These are phyloP conservation scores for Prunus persica DNA, from an alignment of 306 rosid genomes.

Conservation along the genomic window Prunus_persica_NCBIv2 NC_034010.1:2004001-2004500, in stretches of 20 bases:
- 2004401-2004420: neutral
- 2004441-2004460: too few relatives aligned
- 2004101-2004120: slow-evolving; percentile 50
- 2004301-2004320: slow-evolving; percentile 58
- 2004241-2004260: slow-evolving; percentile 59
- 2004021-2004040: slow-evolving; percentile 31
- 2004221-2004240: slow-evolving; percentile 43
- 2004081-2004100: slow-evolving; percentile 68
- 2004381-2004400: neutral
- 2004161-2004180: slow-evolving; percentile 60
- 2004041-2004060: slow-evolving; percentile 71
- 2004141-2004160: slow-evolving; percentile 71
- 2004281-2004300: slow-evolving; percentile 70
- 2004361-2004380: slow-evolving; percentile 3
- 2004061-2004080: slow-evolving; percentile 49
- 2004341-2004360: slow-evolving; percentile 64
- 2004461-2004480: too few relatives aligned
- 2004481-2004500: too few relatives aligned
- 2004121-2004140: slow-evolving; percentile 64
- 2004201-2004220: slow-evolving; percentile 47
- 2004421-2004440: neutral
- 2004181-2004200: slow-evolving; percentile 51
- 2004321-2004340: slow-evolving; percentile 84
- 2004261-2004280: slow-evolving; percentile 67
- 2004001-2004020: slow-evolving; percentile 46